phyloP scores from a whole-genome alignment of 1,284 basidiomycete genomes.

The Boletellus dicymbophilus region DNA sequence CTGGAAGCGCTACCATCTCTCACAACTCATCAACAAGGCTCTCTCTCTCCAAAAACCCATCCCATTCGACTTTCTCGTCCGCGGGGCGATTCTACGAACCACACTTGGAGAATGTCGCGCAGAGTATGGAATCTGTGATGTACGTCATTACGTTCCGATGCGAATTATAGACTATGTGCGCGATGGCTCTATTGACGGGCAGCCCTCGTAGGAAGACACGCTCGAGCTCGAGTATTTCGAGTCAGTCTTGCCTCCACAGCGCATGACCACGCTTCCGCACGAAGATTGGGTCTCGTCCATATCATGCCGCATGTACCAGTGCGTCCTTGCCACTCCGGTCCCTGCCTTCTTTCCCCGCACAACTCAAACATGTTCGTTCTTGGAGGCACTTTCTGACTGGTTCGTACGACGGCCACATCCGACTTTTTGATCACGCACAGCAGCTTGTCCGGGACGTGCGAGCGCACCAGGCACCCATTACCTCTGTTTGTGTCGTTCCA shows the following conservation, averaged over 20 bases:
- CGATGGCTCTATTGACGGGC: slow-evolving; percentile 18
- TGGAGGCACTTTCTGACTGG: slow-evolving; percentile 73
- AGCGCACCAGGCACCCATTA: slow-evolving; percentile 70
- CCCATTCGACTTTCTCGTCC: slow-evolving; percentile 93
- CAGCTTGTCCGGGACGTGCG: slow-evolving; percentile 50
- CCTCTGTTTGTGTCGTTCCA: slow-evolving; percentile 67
- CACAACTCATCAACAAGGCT: slow-evolving; percentile 96
- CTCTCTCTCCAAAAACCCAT: slow-evolving; percentile 74
- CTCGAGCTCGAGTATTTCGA: slow-evolving; percentile 95
- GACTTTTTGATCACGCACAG: slow-evolving; percentile 74
- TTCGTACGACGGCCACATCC: slow-evolving; percentile 80
- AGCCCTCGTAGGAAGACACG: slow-evolving; percentile 78
- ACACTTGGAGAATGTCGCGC: slow-evolving; percentile 68
- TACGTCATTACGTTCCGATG: slow-evolving; percentile 6
- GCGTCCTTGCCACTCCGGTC: slow-evolving; percentile 35
- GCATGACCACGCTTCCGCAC: slow-evolving; percentile 79
- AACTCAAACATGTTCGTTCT: neutral
- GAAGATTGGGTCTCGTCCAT: slow-evolving; percentile 95
- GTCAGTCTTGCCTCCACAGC: slow-evolving; percentile 88
- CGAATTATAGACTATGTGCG: neutral
- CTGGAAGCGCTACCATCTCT: slow-evolving; percentile 97
- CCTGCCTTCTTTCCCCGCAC: neutral
- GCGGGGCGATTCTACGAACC: slow-evolving; percentile 78
- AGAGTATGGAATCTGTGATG: slow-evolving; percentile 25
- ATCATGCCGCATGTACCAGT: slow-evolving; percentile 72